These are phyloP conservation scores for Aethionema arabicum DNA, from an alignment of 345 rosid species.

Conservation along the genomic window DNA sequence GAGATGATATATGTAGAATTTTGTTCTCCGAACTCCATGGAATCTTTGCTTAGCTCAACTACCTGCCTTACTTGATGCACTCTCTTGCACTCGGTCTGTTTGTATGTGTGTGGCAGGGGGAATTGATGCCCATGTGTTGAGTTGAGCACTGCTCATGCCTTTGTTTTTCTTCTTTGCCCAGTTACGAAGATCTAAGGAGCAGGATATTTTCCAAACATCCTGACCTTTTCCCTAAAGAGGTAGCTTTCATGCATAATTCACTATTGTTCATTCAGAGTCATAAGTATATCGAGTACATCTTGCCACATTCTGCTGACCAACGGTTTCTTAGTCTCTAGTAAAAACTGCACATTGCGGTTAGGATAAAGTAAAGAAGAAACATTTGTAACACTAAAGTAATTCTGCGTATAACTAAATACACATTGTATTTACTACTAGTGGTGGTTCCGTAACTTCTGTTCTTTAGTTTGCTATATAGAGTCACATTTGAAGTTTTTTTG, in stretches of 20 bases:
- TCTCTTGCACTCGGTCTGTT: background rate
- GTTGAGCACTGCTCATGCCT: constrained; percentile 1
- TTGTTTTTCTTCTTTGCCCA: constrained; percentile 26
- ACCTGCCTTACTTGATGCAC: constrained; percentile 6
- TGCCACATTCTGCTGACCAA: background rate
- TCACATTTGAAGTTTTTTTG: background rate
- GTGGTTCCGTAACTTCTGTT: constrained; percentile 18
- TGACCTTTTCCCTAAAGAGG: constrained; percentile 85
- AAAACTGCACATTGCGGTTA: too few relatives aligned
- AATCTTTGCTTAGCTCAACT: constrained; percentile 16
- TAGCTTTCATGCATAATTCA: constrained; percentile 25
- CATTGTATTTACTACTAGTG: constrained; percentile 10
- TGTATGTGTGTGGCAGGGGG: constrained; percentile 19
- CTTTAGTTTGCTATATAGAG: constrained; percentile 3
- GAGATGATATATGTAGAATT: constrained; percentile 13
- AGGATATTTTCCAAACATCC: constrained; percentile 93
- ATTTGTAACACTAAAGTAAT: background rate
- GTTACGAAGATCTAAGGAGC: constrained; percentile 71
- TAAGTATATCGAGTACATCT: background rate
- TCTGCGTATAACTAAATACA: too few relatives aligned
- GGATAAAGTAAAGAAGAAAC: background rate
- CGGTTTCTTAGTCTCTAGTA: background rate
- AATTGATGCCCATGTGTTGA: constrained; percentile 1
- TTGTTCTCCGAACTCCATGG: constrained; percentile 4
- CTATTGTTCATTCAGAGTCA: background rate